Base-by-base conservation (phyloP, 2,329 filamentous ascomycete species). In the Ceratocystis cubensis region DNA sequence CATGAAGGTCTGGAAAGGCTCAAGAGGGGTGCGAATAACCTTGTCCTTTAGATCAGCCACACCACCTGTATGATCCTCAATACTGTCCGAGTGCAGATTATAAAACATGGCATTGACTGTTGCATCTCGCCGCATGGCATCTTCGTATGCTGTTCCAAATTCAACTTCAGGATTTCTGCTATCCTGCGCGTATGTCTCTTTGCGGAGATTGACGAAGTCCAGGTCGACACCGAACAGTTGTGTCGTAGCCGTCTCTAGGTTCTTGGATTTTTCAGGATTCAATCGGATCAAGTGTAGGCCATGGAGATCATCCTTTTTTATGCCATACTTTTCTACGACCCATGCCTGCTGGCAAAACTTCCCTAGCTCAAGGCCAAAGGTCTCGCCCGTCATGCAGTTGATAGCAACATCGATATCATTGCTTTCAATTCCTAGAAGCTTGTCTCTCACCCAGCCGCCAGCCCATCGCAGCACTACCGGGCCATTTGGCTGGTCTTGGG, bases 41-140 rank as follows among this genome's bases (percentile, higher is more conserved):
- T 84, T 83, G 1, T 79, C 78, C 44, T 80, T 75, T 84, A 97
- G 84, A 73, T 97, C 93, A 6, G 82, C 73, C 45, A 95, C 78
- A 0, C 94, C 93, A 6, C 82, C 82, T 0, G 91, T 95, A 69
- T 95, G 88, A 74, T 99, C 94, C 75, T 97, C 93, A 45, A 97
- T 82, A 67, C 81, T 72, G 44, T 84, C 82, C 0, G 87, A 91
- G 72, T 92, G 86, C 48, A 99, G 78, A 71, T 97, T 97, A 79
- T 94, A 97, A 77, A 97, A 97, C 69, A 99, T 83, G 28, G 94
- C 91, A 74, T 99, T 99, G 69, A 97, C 86, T 0, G 91, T 96
- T 25, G 93, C 92, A 78, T 99, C 93, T 61, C 93, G 85, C 25
- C 93, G 86, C 70, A 91, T 74, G 1, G 93, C 93, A 75, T 99